Base-by-base conservation (phyloP, 345 rosid species). In the Syzygium aqueum region DNA sequence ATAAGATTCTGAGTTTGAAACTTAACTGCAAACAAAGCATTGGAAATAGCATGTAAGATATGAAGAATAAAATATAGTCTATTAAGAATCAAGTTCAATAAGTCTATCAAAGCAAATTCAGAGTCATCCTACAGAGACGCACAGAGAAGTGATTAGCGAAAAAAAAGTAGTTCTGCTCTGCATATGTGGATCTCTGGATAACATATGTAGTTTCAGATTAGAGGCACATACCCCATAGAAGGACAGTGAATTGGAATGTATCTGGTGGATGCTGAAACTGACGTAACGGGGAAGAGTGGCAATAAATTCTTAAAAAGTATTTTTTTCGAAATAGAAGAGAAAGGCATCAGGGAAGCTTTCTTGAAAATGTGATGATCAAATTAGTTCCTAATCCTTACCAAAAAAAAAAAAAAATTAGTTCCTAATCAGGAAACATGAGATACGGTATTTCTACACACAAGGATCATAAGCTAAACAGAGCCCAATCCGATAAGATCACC, bases 161-260 rank as follows among this genome's bases (percentile, higher is more conserved):
- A 57, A 27, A 59, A 57, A 59, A n/a, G 65, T 12, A 25, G 65
- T 59, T 59, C 2, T 27, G 15, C 65, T 59, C 16, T 5, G 7
- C 65, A 59, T 3, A 59, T 59, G 15, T 11, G 30, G 65, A 59
- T 59, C n/a, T 59, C 16, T 59, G 30, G 30, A 27, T 59, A 1
- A 59, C 1, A 59, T 27, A 25, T 27, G 30, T 59, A 5, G 30
- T 59, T 59, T 59, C 30, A 43, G 2, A 78, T 52, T 8, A 84
- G 21, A 84, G 52, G 85, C 84, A 37, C 77, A 33, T 93, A 95
- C 98, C 98, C 94, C 92, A 61, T 94, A 96, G 87, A 90, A 96
- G 89, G 97, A 93, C 85, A 97, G 86, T 88, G 99, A 94, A 90
- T 94, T 86, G 84, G 96, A 91, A 93, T 87, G 33, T 89, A n/a